Evolutionary conservation across 495 filamentous ascomycete species (phyloP).

Genomic region (Lophiotrema nucula): DNA sequence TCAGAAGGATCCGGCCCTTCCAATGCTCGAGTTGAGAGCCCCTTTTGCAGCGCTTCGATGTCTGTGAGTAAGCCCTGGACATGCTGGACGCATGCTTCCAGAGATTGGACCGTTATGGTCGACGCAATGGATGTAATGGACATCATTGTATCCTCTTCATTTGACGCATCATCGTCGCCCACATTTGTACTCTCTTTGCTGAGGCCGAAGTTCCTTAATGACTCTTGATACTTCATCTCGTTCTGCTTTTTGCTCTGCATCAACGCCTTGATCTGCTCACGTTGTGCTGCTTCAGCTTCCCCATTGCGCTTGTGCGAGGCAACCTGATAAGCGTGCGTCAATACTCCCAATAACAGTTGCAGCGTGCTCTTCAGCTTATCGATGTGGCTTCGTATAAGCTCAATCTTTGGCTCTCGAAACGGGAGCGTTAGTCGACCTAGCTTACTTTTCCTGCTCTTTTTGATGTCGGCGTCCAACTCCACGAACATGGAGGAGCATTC

Average conservation of each 20-base stretch:
- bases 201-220: conserved; percentile 19
- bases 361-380: conserved; percentile 35
- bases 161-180: background rate
- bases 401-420: conserved; percentile 32
- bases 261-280: conserved; percentile 28
- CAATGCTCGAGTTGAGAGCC: too few species aligned
- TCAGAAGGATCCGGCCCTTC: conserved; percentile 11
- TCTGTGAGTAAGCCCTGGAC: conserved; percentile 22
- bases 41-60: conserved; percentile 20
- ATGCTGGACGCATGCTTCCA: conserved; percentile 27
- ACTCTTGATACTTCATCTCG: conserved; percentile 28
- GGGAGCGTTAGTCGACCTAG: conserved; percentile 27
- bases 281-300: conserved; percentile 22
- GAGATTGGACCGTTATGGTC: conserved; percentile 14
- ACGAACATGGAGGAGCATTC: conserved; percentile 31
- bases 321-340: conserved; percentile 31
- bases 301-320: conserved; percentile 25
- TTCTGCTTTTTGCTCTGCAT: conserved; percentile 27
- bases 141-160: background rate
- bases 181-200: conserved; percentile 15
- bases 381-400: conserved; percentile 30
- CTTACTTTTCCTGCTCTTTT: conserved; percentile 25
- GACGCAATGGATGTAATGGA: conserved; percentile 15
- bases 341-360: conserved; percentile 33
- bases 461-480: conserved; percentile 25